Evolutionary conservation across 139 green algal species (phyloP).

Genomic region (Chlorella sp.): DNA sequence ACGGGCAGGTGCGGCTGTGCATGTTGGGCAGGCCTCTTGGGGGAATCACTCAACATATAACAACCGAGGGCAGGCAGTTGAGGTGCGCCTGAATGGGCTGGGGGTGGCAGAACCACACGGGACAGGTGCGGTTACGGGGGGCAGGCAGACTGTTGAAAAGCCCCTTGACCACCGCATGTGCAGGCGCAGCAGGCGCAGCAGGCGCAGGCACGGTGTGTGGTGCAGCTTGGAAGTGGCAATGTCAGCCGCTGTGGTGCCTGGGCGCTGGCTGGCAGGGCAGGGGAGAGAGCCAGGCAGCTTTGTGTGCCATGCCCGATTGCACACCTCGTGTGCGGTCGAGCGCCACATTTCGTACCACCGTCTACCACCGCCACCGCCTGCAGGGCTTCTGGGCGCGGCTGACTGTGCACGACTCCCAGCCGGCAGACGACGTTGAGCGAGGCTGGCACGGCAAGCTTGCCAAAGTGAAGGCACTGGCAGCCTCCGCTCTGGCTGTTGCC

Average conservation of each 20-base stretch:
- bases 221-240: neutral
- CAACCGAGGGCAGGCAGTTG: no score
- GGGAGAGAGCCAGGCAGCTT: no score
- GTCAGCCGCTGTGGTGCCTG: no score
- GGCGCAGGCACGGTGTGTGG: neutral
- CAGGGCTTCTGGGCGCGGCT: constrained; percentile 48
- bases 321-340: no score
- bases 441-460: constrained; percentile 27
- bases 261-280: no score
- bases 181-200: neutral
- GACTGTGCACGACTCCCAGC: constrained; percentile 38
- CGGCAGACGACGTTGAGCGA: neutral
- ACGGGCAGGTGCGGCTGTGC: constrained; percentile 16
- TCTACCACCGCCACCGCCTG: neutral
- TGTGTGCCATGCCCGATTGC: neutral
- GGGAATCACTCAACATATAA: no score
- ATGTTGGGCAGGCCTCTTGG: no score
- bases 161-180: no score
- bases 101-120: no score
- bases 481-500: neutral
- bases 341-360: neutral
- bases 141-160: neutral
- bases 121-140: neutral
- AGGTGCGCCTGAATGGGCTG: constrained; percentile 20
- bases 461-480: neutral